Evolutionary conservation across 495 filamentous ascomycete species (phyloP).

Genomic region (Podospora sp.): DNA sequence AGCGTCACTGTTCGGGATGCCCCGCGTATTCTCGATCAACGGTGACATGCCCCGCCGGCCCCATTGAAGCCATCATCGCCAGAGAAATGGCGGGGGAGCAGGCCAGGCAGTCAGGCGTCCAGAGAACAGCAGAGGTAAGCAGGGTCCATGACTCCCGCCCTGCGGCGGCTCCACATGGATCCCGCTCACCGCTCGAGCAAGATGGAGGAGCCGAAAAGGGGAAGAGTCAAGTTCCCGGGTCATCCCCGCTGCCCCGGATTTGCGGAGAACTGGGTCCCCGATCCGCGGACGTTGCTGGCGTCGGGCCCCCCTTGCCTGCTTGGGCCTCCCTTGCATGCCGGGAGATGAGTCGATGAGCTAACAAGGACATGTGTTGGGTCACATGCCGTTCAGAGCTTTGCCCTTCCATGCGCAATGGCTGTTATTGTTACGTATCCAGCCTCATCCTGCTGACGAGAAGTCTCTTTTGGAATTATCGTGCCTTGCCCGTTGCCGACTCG

Average conservation of each 20-base stretch:
- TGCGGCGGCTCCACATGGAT: background rate
- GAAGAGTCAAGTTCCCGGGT: background rate
- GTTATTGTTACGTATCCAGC: background rate
- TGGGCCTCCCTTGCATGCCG: slow-evolving; percentile 1
- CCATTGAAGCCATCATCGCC: background rate
- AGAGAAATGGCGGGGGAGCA: background rate
- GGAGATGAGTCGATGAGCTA: slow-evolving; percentile 6
- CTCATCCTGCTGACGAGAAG: background rate
- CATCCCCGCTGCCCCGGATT: background rate
- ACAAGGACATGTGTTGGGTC: slow-evolving; percentile 2
- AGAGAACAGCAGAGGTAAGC: background rate
- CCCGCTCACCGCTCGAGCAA: background rate
- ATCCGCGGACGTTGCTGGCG: background rate
- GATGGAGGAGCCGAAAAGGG: too few relatives aligned
- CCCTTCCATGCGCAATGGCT: background rate
- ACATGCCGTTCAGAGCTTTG: slow-evolving; percentile 1
- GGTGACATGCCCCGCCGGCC: background rate
- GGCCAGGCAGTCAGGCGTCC: background rate
- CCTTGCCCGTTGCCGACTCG: background rate
- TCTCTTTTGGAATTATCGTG: background rate
- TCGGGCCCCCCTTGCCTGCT: background rate
- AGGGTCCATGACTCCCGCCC: background rate
- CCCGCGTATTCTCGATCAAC: background rate
- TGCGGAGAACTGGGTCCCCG: background rate
- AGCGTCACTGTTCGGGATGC: background rate